These are phyloP conservation scores for Aspergillus fijiensis DNA, from an alignment of 2,329 filamentous ascomycete species.

Conservation along the genomic window DNA sequence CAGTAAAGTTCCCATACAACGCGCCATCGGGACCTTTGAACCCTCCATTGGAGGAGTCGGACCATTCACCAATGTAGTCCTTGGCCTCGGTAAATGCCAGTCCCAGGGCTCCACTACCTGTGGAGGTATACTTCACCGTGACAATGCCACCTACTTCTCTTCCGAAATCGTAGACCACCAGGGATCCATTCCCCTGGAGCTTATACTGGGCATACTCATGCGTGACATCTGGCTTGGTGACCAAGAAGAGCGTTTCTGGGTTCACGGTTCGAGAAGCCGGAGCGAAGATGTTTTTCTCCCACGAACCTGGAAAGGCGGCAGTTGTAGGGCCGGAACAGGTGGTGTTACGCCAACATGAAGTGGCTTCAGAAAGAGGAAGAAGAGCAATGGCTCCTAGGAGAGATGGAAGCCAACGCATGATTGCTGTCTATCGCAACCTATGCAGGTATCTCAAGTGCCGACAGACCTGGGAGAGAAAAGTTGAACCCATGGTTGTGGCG, in stretches of 20 bases:
- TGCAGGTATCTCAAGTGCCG: background rate
- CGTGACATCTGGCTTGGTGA: constrained; percentile 13
- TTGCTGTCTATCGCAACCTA: background rate
- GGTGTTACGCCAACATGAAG: constrained; percentile 56
- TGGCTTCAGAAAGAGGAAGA: constrained; percentile 16
- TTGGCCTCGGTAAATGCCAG: constrained; percentile 52
- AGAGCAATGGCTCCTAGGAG: constrained; percentile 18
- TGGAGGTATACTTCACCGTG: constrained; percentile 51
- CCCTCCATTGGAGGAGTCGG: constrained; percentile 51
- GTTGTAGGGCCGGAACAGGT: constrained; percentile 52
- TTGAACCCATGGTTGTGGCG: background rate
- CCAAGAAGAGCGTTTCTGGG: constrained; percentile 36
- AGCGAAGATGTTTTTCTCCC: constrained; percentile 60
- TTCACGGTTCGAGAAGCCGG: constrained; percentile 52
- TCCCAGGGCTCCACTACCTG: constrained; percentile 41
- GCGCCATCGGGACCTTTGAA: constrained; percentile 46
- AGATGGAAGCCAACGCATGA: constrained; percentile 10
- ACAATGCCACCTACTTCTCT: constrained; percentile 59
- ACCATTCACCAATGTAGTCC: constrained; percentile 49
- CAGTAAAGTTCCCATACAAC: constrained; percentile 38
- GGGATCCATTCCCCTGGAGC: constrained; percentile 50
- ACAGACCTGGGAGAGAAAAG: background rate
- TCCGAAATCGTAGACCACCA: constrained; percentile 60
- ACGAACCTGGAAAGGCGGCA: constrained; percentile 56
- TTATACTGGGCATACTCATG: constrained; percentile 27